A percentile compares a stretch with the other conserved stretches of the same genome.
phyloP scores from a whole-genome alignment of 2,329 filamentous ascomycete genomes.

The Aspergillus pseudoterreus region DNA sequence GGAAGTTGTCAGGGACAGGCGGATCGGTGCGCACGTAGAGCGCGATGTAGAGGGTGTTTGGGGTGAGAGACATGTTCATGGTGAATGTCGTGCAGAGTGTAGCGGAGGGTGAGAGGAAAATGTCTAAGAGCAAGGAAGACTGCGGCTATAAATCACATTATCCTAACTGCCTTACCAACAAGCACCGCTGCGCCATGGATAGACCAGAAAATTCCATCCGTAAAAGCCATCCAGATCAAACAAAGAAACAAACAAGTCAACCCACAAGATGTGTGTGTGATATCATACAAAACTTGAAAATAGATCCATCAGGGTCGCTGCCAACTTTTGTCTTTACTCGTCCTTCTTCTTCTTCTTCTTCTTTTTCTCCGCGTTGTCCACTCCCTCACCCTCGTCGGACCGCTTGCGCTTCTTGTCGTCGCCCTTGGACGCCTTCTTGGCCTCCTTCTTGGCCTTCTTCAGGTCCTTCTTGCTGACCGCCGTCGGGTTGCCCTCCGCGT shows the following conservation, averaged over 20 bases:
- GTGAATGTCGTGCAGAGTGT: not conserved
- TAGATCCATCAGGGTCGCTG: conserved; percentile 16
- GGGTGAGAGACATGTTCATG: not conserved
- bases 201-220: conserved; percentile 24
- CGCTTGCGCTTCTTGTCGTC: conserved; percentile 71
- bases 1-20: conserved; percentile 22
- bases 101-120: not conserved
- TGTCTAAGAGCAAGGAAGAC: not conserved
- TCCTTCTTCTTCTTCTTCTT: conserved; percentile 61
- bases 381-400: conserved; percentile 55
- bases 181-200: conserved; percentile 30
- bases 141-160: conserved; percentile 13
- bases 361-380: conserved; percentile 42
- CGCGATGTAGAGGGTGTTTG: conserved; percentile 20
- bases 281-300: conserved; percentile 41
- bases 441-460: conserved; percentile 67
- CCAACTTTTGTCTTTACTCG: conserved; percentile 31
- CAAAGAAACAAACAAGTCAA: conserved; percentile 26
- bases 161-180: conserved; percentile 23
- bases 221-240: conserved; percentile 32
- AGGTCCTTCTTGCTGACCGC: conserved; percentile 72
- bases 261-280: conserved; percentile 29
- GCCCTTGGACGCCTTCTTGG: conserved; percentile 52
- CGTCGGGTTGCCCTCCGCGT: conserved; percentile 61
- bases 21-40: conserved; percentile 24